Evolutionary conservation across 148 eudicot species (phyloP).

Genomic region (Amaranthus cruentus): DNA sequence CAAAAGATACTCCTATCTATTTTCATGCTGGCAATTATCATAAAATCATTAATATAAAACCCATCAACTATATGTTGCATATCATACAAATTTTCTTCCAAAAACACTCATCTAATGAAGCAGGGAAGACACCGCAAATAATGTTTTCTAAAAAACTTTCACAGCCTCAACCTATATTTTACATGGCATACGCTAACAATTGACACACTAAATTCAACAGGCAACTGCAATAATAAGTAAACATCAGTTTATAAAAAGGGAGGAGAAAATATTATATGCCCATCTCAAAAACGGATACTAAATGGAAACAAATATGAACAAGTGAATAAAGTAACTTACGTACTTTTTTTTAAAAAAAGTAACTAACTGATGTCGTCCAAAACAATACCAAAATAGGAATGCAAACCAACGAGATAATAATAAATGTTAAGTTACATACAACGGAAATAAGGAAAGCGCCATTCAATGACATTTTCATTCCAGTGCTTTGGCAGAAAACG

Average conservation of each 20-base stretch:
- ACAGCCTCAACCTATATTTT: not conserved
- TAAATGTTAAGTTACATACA: conserved; percentile 37
- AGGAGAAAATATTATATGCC: not conserved
- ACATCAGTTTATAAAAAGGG: not conserved
- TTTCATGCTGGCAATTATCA: not conserved
- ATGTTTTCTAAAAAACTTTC: not conserved
- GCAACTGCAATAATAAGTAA: not conserved
- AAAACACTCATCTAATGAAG: too few species aligned
- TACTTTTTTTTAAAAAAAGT: not conserved
- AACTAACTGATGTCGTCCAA: not conserved
- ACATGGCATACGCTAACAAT: not conserved
- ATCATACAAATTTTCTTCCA: not conserved
- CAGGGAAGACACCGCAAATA: too few species aligned
- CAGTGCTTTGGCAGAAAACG: conserved; percentile 75
- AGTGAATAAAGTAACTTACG: not conserved
- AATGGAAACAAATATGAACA: not conserved
- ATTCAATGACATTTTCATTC: conserved; percentile 72
- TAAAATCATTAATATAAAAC: not conserved
- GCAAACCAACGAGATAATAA: not conserved
- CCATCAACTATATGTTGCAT: not conserved
- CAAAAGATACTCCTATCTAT: not conserved
- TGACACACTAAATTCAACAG: not conserved
- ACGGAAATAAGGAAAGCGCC: conserved; percentile 78
- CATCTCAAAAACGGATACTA: not conserved
- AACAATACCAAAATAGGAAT: not conserved